Percentiles rank a stretch among this genome's conserved stretches.
Conservation (phyloP, 2,329 filamentous ascomycete species). For the Phialophora verrucosa region DNA sequence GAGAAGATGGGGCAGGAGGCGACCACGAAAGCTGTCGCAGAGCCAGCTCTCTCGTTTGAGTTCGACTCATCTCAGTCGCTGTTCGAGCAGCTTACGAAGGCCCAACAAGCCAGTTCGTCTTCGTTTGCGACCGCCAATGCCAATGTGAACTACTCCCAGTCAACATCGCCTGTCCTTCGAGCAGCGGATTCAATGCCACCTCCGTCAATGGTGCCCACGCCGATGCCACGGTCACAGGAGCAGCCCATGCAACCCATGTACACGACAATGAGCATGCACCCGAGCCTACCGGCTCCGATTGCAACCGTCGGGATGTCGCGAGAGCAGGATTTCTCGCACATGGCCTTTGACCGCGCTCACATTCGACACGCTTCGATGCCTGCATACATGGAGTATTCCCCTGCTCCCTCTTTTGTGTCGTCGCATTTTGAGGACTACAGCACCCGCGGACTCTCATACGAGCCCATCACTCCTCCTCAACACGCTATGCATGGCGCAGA, state of each 20-base stretch:
- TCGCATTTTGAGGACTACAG: conserved; percentile 98
- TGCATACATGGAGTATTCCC: conserved; percentile 96
- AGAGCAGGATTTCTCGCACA: conserved; percentile 79
- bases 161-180: conserved; percentile 86
- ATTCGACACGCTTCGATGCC: conserved; percentile 99
- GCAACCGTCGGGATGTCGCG: conserved; percentile 76
- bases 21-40: conserved; percentile 93
- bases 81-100: conserved; percentile 99
- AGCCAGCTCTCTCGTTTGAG: conserved; percentile 96
- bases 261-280: conserved; percentile 71
- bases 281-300: conserved; percentile 70
- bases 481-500: conserved; percentile 81
- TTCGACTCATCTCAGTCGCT: conserved; percentile 99
- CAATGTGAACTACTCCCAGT: conserved; percentile 72
- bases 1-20: conserved; percentile 99
- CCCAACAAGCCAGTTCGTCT: conserved; percentile 97
- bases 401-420: conserved; percentile 96
- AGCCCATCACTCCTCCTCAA: conserved; percentile 95
- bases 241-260: conserved; percentile 72
- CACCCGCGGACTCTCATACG: conserved; percentile 92
- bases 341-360: conserved; percentile 88
- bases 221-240: conserved; percentile 64
- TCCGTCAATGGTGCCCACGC: conserved; percentile 76
- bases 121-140: conserved; percentile 85
- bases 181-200: conserved; percentile 94